Evolutionary conservation across 164 flowering plant species (phyloP).

Genomic region (Taxillus chinensis): DNA sequence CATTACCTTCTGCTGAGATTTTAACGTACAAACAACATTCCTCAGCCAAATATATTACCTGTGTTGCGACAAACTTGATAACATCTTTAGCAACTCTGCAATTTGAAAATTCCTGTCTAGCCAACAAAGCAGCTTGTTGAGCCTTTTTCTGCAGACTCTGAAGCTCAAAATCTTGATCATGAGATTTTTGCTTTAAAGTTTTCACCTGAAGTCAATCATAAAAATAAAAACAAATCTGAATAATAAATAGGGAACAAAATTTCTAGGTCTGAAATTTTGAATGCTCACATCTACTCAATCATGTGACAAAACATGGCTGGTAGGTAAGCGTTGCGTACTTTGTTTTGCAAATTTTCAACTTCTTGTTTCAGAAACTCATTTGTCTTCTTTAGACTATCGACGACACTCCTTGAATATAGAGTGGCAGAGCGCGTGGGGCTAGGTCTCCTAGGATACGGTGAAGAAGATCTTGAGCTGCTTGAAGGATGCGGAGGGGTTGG

Average conservation of each 20-base stretch:
- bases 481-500: conserved; percentile 12
- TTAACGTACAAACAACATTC: no score
- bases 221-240: neutral
- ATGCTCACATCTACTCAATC: no score
- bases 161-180: conserved; percentile 49
- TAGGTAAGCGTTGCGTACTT: conserved; percentile 24
- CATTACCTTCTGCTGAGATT: neutral
- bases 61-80: conserved; percentile 34
- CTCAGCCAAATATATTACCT: conserved; percentile 32
- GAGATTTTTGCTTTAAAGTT: conserved; percentile 50
- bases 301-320: no score
- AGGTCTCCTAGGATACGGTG: conserved; percentile 66
- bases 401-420: conserved; percentile 50
- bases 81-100: conserved; percentile 35
- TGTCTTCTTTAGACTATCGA: conserved; percentile 64
- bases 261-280: neutral
- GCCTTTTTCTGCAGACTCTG: conserved; percentile 35
- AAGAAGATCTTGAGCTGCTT: conserved; percentile 34
- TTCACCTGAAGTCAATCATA: conserved; percentile 32
- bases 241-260: conserved; percentile 1
- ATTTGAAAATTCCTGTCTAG: conserved; percentile 43
- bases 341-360: conserved; percentile 50
- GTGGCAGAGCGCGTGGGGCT: conserved; percentile 63
- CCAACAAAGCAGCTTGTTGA: conserved; percentile 31
- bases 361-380: conserved; percentile 72